These are phyloP conservation scores for Chrysanthemum makinoi DNA, from an alignment of 129 eudicot genomes.

Conservation along the genomic window DNA sequence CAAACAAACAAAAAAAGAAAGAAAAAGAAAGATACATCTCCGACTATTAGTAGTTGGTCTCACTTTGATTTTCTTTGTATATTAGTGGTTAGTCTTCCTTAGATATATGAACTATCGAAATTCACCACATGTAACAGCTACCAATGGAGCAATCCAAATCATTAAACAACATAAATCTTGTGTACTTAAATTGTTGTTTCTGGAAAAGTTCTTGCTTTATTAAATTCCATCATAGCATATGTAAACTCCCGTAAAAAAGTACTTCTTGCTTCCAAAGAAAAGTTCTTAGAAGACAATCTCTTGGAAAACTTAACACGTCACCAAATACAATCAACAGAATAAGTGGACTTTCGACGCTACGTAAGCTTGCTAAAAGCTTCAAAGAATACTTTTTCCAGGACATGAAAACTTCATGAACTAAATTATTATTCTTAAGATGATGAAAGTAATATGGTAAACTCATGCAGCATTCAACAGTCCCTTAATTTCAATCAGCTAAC, in stretches of 20 bases:
- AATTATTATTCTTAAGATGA: neutral
- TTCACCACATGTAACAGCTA: neutral
- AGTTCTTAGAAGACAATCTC: neutral
- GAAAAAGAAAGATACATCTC: too few species aligned
- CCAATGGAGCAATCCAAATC: neutral
- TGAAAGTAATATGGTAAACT: neutral
- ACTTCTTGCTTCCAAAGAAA: neutral
- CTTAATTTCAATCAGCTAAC: constrained; percentile 5
- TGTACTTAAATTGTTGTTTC: neutral
- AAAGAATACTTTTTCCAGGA: constrained; percentile 7
- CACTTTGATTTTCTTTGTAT: neutral
- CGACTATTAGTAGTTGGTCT: too few species aligned
- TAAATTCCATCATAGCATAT: neutral
- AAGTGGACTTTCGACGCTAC: neutral
- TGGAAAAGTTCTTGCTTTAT: neutral
- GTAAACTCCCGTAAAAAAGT: neutral
- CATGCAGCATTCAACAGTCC: neutral
- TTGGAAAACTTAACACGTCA: neutral
- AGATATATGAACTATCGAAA: neutral
- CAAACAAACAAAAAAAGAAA: too few species aligned
- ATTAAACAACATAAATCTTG: neutral
- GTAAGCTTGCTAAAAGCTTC: neutral
- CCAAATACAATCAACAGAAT: constrained; percentile 6
- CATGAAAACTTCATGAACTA: constrained; percentile 8
- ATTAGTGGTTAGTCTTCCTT: neutral